These are phyloP conservation scores for Rhodotorula babjevae DNA, from an alignment of 768 basidiomycete genomes.

Conservation along the genomic window DNA sequence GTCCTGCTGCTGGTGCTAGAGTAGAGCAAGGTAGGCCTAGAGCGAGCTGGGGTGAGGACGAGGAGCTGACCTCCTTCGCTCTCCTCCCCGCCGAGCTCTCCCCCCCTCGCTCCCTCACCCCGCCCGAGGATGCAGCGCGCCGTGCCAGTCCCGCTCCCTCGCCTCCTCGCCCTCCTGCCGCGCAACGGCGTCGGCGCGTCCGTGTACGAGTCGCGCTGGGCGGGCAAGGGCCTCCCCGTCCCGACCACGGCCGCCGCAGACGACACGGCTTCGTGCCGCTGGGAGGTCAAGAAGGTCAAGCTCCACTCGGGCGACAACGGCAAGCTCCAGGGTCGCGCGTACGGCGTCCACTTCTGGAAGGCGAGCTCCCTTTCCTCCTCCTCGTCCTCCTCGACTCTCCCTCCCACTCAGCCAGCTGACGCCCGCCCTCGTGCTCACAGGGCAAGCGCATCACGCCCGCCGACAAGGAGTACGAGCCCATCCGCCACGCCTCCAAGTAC, in stretches of 20 bases:
- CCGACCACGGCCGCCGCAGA: constrained; percentile 4
- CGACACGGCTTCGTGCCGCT: constrained; percentile 14
- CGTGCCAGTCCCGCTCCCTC: background rate
- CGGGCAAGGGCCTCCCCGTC: constrained; percentile 19
- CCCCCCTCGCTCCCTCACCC: no score
- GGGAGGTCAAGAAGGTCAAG: constrained; percentile 21
- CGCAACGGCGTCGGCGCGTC: constrained; percentile 21
- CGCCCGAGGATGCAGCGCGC: background rate
- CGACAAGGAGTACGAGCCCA: constrained; percentile 15
- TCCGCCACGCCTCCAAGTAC: constrained; percentile 24
- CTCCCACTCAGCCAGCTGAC: background rate
- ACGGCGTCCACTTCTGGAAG: constrained; percentile 25
- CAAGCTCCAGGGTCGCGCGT: background rate
- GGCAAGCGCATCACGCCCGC: constrained; percentile 21
- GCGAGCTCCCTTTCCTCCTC: constrained; percentile 3
- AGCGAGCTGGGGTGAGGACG: no score
- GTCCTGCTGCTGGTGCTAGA: no score
- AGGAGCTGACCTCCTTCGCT: background rate
- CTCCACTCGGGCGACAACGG: background rate
- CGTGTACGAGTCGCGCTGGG: constrained; percentile 20
- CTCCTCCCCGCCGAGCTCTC: background rate
- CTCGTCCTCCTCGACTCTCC: background rate
- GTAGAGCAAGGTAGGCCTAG: no score
- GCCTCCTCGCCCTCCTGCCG: constrained; percentile 24
- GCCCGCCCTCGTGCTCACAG: background rate